A percentile compares a stretch with the other conserved stretches of the same genome.
Conservation (phyloP, 192 early-diverging fungal species). For the Gryganskiella cystojenkinii region DNA sequence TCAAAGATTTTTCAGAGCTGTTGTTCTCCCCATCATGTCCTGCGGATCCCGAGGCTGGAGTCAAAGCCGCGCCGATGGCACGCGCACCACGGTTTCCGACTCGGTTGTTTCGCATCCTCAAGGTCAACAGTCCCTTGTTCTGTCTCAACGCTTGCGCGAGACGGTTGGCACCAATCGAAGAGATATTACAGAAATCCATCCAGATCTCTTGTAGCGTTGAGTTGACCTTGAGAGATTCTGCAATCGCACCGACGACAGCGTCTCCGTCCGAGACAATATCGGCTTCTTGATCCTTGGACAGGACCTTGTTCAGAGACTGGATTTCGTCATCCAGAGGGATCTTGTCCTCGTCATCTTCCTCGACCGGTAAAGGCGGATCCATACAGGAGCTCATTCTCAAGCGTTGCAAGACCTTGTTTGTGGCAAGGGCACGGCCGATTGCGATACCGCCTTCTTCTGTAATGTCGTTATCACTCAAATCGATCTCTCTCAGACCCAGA, state of each 20-base stretch:
- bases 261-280: slow-evolving; percentile 54
- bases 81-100: slow-evolving; percentile 56
- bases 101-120: slow-evolving; percentile 56
- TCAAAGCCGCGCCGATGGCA: slow-evolving; percentile 26
- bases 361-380: slow-evolving; percentile 47
- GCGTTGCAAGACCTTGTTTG: slow-evolving; percentile 36
- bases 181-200: slow-evolving; percentile 59
- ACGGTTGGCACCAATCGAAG: slow-evolving; percentile 30
- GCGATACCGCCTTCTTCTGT: slow-evolving; percentile 50
- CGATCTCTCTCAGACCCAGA: slow-evolving; percentile 45
- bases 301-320: slow-evolving; percentile 11
- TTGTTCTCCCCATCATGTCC: not conserved
- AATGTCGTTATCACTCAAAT: slow-evolving; percentile 61
- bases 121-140: slow-evolving; percentile 24
- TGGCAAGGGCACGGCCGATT: slow-evolving; percentile 45
- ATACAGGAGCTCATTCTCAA: slow-evolving; percentile 53
- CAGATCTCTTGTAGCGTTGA: slow-evolving; percentile 44
- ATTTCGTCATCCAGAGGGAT: slow-evolving; percentile 30
- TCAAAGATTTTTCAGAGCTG: not conserved
- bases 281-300: slow-evolving; percentile 26
- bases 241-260: slow-evolving; percentile 38
- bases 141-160: slow-evolving; percentile 39
- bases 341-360: slow-evolving; percentile 30
- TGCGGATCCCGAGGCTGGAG: not conserved
- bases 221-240: slow-evolving; percentile 30